Base-by-base conservation (phyloP, 2,329 filamentous ascomycete genomes). In the Pezicula carpinea region DNA sequence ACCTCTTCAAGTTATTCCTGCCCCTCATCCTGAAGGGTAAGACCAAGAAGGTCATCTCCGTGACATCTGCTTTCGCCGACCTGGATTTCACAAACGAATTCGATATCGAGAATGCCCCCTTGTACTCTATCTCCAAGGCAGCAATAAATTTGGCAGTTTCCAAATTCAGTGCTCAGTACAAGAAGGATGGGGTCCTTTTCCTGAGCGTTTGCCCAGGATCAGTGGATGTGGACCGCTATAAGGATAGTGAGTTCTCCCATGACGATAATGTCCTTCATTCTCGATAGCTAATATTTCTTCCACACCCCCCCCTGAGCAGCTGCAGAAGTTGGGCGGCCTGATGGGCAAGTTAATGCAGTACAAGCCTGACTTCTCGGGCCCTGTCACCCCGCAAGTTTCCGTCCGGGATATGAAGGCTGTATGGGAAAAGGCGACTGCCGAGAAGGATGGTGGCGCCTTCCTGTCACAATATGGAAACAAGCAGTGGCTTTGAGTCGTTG, bases 1-100 rank as follows among this genome's bases (percentile, higher is more conserved):
- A 81, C 49, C 66, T 78, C 0, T 71, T 76, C 61, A 74, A 75
- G 53, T 50, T 71, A 2, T 79, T 77, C 56, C 34, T 76, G 1
- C 79, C 79, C 0, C 66, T 81, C 0, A 62, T 84, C 32, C 59
- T 68, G 1, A 72, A 75, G 39, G 72, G 78, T 5, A 54, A 63
- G 1, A 57, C 50, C 14, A 82, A 81, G 59, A 82, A 82, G 56
- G 65, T 78, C n/a, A 68, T 79, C 32, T 53, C 67, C 13, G 68
- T 82, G 6, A 69, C 72, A 6, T 70, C 59, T 0, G 77, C 74
- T 14, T 48, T 69, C 39, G 72, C 70, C 0, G 77, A 81, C 46
- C 15, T 66, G 0, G 70, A 75, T 3, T 42, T 75, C 1, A 68
- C 65, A 46, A 64, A 61, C 11, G 46, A 70, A 0, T 59, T 55